Evolutionary conservation across 345 rosid genomes (phyloP), one percentile per base, ranked within the genome.

Genomic region (Euphorbia pulcherrima): DNA sequence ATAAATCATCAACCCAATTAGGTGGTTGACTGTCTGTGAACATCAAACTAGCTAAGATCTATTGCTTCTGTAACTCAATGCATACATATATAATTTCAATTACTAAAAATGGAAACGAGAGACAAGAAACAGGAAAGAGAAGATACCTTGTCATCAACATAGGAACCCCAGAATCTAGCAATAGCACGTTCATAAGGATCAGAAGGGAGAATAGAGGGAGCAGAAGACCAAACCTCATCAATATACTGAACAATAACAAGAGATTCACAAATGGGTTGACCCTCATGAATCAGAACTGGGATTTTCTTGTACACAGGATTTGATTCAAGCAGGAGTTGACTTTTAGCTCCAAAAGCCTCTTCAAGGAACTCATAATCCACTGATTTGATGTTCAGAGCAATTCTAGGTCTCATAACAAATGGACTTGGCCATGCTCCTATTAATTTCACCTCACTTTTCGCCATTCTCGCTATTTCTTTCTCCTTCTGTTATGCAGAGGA

Each of bases 341-440:
- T 87, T 68, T 91, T 91, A 14, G 63, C 17, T 8, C 76, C 77
- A 17, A 84, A 27, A 3, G n/a, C 80, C 80, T 88, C 92, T 74
- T 87, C 71, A 2, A 84, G 40, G 35, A 77, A 82, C 79, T 88
- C 88, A 28, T 88, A 88, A 28, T 81, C 74, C 6, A 84, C 79
- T 2, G 85, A 82, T 59, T 91, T 91, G 62, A 91, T 2, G 80
- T 87, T 88, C 33, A 88, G 85, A 20, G 92, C 92, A 24, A 92
- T 82, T 73, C 86, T 73, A 8, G 89, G 77, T 75, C 98, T 83
- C 80, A 86, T 64, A 62, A 80, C 92, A 67, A 69, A 90, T 14
- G 98, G 98, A 47, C 98, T 92, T 9, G 92, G 77, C 92, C 95
- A 88, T 17, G 80, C 72, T n/a, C 97, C 95, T 46, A 92, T 21